Evolutionary conservation across 164 flowering plant genomes (phyloP).

Genomic region (Kalanchoe fedtschenkoi): DNA sequence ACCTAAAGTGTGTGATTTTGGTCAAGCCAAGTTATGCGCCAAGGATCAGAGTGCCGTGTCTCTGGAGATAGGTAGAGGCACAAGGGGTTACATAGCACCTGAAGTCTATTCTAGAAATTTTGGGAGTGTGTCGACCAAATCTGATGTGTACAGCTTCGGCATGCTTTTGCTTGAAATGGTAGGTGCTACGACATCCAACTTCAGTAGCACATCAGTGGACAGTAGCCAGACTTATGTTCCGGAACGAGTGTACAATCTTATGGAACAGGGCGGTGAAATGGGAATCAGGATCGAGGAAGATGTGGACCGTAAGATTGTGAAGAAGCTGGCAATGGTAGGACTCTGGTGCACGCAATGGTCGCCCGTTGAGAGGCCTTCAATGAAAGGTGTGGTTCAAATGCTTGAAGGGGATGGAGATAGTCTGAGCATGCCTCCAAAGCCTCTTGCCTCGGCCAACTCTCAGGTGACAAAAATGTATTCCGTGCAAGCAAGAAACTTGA

Average conservation of each 20-base stretch:
- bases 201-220: not conserved
- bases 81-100: conserved; percentile 19
- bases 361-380: conserved; percentile 16
- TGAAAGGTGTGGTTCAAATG: conserved; percentile 18
- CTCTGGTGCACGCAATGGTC: conserved; percentile 22
- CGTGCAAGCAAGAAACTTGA: not conserved
- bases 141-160: conserved; percentile 23
- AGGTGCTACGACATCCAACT: conserved; percentile 9
- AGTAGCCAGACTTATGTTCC: conserved; percentile 18
- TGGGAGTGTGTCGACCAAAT: conserved; percentile 12
- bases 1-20: conserved; percentile 24
- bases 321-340: conserved; percentile 18
- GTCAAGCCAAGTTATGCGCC: conserved; percentile 15
- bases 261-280: conserved; percentile 15
- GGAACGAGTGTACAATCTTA: conserved; percentile 21
- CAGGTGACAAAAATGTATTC: not conserved
- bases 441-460: conserved; percentile 6
- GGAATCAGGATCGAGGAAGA: conserved; percentile 12
- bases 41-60: conserved; percentile 14
- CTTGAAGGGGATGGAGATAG: conserved; percentile 14
- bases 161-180: conserved; percentile 22
- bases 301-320: conserved; percentile 15
- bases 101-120: conserved; percentile 17
- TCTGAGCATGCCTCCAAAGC: conserved; percentile 12
- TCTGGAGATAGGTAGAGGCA: conserved; percentile 16